Evolutionary conservation across 768 basidiomycete species (phyloP).

Genomic region (Lactifluus hygrophoroides): DNA sequence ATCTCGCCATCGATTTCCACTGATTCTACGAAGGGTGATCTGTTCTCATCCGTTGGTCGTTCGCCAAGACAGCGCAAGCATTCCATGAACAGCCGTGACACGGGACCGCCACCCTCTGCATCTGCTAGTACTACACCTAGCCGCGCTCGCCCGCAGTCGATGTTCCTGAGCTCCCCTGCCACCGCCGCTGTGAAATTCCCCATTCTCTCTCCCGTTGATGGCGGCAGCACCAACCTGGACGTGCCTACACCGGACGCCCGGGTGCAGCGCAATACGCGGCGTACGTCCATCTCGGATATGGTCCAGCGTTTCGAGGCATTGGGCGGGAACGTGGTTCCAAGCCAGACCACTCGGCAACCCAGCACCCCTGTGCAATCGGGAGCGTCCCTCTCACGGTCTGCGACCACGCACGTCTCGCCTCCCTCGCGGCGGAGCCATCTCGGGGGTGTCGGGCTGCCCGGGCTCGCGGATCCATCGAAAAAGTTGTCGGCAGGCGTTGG

Average conservation of each 20-base stretch:
- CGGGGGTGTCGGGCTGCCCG: conserved; percentile 11
- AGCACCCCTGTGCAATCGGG: neutral
- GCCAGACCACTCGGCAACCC: conserved; percentile 2
- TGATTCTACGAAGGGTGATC: neutral
- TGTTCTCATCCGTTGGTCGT: neutral
- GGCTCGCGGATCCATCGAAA: conserved; percentile 14
- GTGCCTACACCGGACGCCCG: conserved; percentile 40
- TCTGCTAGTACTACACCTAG: neutral
- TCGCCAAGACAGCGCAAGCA: conserved; percentile 13
- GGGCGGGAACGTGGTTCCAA: conserved; percentile 21
- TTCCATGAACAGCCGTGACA: conserved; percentile 12
- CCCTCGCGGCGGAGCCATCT: conserved; percentile 9
- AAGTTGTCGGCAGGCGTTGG: conserved; percentile 16
- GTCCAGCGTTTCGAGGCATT: conserved; percentile 77
- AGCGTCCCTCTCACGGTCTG: neutral
- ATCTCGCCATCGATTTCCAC: conserved; percentile 8
- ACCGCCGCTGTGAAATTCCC: conserved; percentile 31
- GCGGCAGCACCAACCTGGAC: conserved; percentile 26
- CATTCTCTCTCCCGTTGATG: neutral
- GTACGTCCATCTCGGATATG: conserved; percentile 81
- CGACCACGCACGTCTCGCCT: neutral
- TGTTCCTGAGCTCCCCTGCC: conserved; percentile 56
- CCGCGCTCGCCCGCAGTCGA: conserved; percentile 64
- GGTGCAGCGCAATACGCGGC: conserved; percentile 37
- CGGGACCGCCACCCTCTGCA: neutral